Conservation (phyloP, 2,329 filamentous ascomycete genomes). For the Chaetomium sp. region DNA sequence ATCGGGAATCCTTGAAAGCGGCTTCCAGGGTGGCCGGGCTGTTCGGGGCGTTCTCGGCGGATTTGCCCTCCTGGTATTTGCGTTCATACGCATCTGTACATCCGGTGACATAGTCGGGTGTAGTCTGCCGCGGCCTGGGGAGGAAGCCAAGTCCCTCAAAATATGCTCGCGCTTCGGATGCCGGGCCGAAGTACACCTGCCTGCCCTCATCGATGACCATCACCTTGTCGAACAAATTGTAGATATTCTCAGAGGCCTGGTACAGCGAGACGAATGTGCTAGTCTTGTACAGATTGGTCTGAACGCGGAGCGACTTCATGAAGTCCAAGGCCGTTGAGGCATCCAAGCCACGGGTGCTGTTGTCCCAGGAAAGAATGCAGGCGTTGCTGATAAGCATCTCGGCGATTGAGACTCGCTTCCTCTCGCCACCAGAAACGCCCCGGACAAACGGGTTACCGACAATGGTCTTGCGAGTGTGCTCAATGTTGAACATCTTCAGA, state of each 20-base stretch:
- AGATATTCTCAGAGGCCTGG: slow-evolving; percentile 78
- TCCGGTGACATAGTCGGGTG: slow-evolving; percentile 73
- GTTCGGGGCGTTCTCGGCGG: slow-evolving; percentile 60
- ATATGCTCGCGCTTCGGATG: slow-evolving; percentile 60
- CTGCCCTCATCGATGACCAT: slow-evolving; percentile 70
- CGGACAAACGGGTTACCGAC: slow-evolving; percentile 78
- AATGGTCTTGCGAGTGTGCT: slow-evolving; percentile 77
- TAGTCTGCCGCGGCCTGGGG: slow-evolving; percentile 69
- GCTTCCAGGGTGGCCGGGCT: slow-evolving; percentile 59
- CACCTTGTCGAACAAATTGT: slow-evolving; percentile 75
- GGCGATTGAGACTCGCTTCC: slow-evolving; percentile 74
- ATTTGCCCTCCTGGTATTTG: slow-evolving; percentile 63
- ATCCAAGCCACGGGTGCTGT: slow-evolving; percentile 52
- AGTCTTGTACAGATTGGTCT: slow-evolving; percentile 78
- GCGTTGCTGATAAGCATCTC: slow-evolving; percentile 75
- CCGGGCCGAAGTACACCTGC: slow-evolving; percentile 69
- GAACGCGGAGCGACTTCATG: slow-evolving; percentile 59
- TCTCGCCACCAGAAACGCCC: slow-evolving; percentile 72
- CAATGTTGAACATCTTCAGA: slow-evolving; percentile 89
- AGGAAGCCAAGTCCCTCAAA: slow-evolving; percentile 73
- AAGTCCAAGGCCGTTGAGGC: slow-evolving; percentile 50
- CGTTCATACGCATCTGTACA: slow-evolving; percentile 82
- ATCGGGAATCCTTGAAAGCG: slow-evolving; percentile 62
- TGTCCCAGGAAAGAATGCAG: slow-evolving; percentile 69
- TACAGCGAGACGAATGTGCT: slow-evolving; percentile 83